Conservation (phyloP, 2,329 filamentous ascomycete species). For the Alternaria novae-zelandiae region DNA sequence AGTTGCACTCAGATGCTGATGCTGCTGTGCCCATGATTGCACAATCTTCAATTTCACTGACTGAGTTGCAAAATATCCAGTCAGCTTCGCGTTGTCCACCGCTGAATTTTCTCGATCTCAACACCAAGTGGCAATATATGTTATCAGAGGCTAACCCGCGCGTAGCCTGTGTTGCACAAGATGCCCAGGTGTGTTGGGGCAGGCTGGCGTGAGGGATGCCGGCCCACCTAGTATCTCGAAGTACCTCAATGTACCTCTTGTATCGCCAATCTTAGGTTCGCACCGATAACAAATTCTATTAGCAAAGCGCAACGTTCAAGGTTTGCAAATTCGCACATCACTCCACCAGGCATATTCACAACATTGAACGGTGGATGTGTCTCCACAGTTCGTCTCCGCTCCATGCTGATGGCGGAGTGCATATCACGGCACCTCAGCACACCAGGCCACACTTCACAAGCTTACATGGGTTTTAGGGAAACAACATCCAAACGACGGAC, state of each 20-base stretch:
- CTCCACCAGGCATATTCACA: conserved; percentile 8
- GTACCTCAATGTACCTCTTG: conserved; percentile 23
- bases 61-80: neutral
- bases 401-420: conserved; percentile 15
- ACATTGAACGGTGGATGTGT: conserved; percentile 4
- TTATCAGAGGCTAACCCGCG: conserved; percentile 6
- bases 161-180: conserved; percentile 10
- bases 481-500: conserved; percentile 8
- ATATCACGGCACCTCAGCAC: conserved; percentile 12
- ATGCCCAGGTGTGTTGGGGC: conserved; percentile 17
- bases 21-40: neutral
- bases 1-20: neutral
- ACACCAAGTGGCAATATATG: conserved; percentile 23
- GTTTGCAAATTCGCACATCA: conserved; percentile 12
- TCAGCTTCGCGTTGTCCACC: neutral
- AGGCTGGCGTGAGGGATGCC: conserved; percentile 7
- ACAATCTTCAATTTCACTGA: conserved; percentile 8
- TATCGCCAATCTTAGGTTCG: neutral
- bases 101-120: conserved; percentile 16
- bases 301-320: conserved; percentile 8
- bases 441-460: conserved; percentile 4
- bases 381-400: conserved; percentile 13
- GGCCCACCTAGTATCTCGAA: conserved; percentile 19
- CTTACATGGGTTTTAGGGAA: neutral
- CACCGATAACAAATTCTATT: conserved; percentile 12